phyloP scores from a whole-genome alignment of 441 rosid species.

The Pelargonium cotyledonis region DNA sequence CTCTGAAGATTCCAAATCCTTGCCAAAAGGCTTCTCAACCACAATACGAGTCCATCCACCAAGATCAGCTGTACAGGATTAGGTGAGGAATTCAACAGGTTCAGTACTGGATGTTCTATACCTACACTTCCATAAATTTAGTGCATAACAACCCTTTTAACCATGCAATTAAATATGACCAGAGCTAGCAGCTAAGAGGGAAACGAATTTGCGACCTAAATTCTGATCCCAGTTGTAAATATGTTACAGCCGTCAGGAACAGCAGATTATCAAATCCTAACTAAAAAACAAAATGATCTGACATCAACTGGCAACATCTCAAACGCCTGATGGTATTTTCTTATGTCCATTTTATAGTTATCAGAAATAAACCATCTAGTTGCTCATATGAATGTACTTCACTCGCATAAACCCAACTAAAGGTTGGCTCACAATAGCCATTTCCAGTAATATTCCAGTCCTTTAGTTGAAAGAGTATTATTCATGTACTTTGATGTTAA shows the following conservation, averaged over 20 bases:
- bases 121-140: neutral
- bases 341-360: neutral
- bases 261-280: neutral
- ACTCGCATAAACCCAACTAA: neutral
- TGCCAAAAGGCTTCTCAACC: conserved; percentile 98
- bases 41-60: conserved; percentile 98
- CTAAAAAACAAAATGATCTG: neutral
- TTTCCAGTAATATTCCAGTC: neutral
- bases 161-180: neutral
- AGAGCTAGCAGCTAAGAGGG: neutral
- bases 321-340: neutral
- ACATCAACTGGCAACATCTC: neutral
- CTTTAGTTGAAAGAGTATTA: too few species aligned
- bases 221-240: neutral
- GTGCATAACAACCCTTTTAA: neutral
- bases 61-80: conserved; percentile 51
- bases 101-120: neutral
- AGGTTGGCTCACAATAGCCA: neutral
- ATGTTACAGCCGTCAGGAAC: neutral
- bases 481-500: too few species aligned
- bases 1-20: conserved; percentile 82
- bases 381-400: neutral
- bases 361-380: neutral
- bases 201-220: neutral
- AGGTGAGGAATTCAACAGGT: conserved; percentile 6